Conservation (phyloP, 164 flowering plant genomes). For the Umbilicus rupestris region DNA sequence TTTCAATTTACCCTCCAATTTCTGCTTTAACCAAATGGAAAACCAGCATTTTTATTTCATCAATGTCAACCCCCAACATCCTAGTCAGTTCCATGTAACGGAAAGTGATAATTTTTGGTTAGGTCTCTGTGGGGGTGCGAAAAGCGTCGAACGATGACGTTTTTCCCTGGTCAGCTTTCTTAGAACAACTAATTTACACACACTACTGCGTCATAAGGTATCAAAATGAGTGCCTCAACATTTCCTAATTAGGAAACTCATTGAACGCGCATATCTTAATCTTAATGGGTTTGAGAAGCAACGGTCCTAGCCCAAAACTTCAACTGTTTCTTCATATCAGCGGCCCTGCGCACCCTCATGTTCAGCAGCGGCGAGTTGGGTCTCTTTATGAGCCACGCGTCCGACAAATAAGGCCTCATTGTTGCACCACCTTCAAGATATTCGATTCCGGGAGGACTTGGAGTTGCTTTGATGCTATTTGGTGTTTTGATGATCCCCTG, state of each 20-base stretch:
- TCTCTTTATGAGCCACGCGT: constrained; percentile 53
- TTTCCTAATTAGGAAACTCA: background rate
- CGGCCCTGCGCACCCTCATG: constrained; percentile 27
- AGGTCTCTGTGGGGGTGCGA: too few relatives aligned
- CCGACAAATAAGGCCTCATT: constrained; percentile 57
- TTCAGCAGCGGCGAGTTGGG: constrained; percentile 48
- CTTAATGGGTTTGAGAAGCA: constrained; percentile 33
- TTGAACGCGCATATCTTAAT: constrained; percentile 10
- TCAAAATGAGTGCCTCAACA: background rate
- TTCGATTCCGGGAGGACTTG: constrained; percentile 3
- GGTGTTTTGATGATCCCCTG: constrained; percentile 21
- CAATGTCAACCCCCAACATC: too few relatives aligned
- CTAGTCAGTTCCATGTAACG: too few relatives aligned
- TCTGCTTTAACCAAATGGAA: too few relatives aligned
- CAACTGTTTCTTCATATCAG: constrained; percentile 56
- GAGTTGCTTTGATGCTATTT: background rate
- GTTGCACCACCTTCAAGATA: constrained; percentile 10
- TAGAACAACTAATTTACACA: background rate
- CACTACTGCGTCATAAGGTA: too few relatives aligned
- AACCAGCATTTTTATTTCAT: too few relatives aligned
- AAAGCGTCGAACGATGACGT: too few relatives aligned
- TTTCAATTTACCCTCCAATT: background rate
- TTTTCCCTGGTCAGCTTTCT: background rate
- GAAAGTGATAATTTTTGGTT: too few relatives aligned
- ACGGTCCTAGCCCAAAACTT: constrained; percentile 55